Percentiles rank a stretch among this genome's conserved stretches.
These are phyloP conservation scores for Populus tomentosa DNA, from an alignment of 441 rosid genomes.

Conservation along the genomic window DNA sequence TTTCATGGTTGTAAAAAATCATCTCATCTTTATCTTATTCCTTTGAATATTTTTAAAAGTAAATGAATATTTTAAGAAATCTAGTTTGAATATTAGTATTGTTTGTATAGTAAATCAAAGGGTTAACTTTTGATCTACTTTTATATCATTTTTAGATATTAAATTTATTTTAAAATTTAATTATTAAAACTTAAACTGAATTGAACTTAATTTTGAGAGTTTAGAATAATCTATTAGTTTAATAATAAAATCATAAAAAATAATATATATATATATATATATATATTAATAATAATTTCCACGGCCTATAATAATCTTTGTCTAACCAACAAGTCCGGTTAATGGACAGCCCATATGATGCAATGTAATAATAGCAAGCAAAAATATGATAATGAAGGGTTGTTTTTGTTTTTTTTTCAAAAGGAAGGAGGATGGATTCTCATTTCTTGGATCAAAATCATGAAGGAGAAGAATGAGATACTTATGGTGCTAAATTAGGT, in stretches of 20 bases:
- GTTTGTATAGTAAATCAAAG: no score
- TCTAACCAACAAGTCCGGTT: neutral
- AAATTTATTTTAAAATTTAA: no score
- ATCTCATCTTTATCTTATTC: no score
- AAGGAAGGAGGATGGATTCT: neutral
- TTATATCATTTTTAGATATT: no score
- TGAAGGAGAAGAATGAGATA: neutral
- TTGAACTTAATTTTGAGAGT: neutral
- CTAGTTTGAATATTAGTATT: no score
- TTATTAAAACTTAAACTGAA: no score
- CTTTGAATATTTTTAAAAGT: no score
- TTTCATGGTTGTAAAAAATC: no score
- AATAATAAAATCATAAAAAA: neutral
- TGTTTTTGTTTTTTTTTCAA: neutral
- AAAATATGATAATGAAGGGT: neutral
- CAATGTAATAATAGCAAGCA: neutral
- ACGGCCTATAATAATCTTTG: neutral
- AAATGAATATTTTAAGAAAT: no score
- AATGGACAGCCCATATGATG: slow-evolving; percentile 17
- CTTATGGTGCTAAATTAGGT: neutral
- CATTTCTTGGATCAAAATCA: slow-evolving; percentile 13
- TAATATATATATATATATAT: no score
- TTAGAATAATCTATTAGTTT: neutral
- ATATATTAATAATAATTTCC: neutral
- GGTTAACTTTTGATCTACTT: no score